A percentile compares a stretch with the other conserved stretches of the same genome.
Evolutionary conservation across 805 yeast genomes (phyloP).

Genomic region (Pichia phayaonensis): DNA sequence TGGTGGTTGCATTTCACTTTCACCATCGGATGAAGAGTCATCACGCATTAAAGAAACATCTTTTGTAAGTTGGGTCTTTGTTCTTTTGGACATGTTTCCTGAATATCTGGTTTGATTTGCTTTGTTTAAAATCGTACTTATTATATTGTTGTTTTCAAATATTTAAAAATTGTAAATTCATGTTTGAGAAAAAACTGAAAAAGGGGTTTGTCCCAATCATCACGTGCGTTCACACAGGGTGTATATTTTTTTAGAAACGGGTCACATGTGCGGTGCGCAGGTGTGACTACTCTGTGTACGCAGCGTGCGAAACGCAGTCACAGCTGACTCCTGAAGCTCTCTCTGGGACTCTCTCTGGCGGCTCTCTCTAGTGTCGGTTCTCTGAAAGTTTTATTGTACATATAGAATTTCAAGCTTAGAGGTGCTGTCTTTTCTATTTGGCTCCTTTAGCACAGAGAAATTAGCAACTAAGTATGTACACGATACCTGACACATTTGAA

Average conservation of each 20-base stretch:
- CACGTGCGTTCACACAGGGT: neutral
- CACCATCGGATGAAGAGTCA: slow-evolving; percentile 28
- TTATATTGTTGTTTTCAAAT: neutral
- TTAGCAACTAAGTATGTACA: neutral
- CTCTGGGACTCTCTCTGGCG: neutral
- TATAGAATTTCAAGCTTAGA: neutral
- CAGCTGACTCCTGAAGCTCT: neutral
- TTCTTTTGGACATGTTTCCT: slow-evolving; percentile 40
- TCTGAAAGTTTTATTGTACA: neutral
- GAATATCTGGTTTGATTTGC: neutral
- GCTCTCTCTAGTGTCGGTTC: neutral
- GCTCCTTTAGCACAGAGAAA: neutral
- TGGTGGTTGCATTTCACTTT: slow-evolving; percentile 29
- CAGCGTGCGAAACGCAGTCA: neutral
- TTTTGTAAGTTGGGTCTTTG: slow-evolving; percentile 51
- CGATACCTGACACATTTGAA: neutral
- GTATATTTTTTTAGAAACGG: neutral
- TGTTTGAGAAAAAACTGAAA: neutral
- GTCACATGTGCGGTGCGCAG: neutral
- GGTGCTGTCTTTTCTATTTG: neutral
- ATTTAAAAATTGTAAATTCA: neutral
- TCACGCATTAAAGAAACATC: slow-evolving; percentile 10
- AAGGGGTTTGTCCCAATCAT: neutral
- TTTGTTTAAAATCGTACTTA: neutral
- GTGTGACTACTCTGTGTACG: neutral